Evolutionary conservation across 73 alveolate species (phyloP).

Genomic region (Paramecium octaurelia): DNA sequence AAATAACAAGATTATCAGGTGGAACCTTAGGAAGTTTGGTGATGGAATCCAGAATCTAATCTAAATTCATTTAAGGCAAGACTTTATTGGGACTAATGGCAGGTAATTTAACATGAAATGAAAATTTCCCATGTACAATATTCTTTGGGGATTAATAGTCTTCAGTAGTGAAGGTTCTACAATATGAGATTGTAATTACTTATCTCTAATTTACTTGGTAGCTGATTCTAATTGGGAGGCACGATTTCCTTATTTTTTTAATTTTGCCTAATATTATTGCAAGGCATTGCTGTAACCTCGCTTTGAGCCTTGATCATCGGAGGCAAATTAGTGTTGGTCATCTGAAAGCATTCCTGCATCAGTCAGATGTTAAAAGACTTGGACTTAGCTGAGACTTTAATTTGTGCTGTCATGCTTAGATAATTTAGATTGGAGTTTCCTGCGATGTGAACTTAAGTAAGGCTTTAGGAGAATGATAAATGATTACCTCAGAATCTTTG

Average conservation of each 20-base stretch:
- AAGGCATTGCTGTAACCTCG: neutral
- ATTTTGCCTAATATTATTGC: neutral
- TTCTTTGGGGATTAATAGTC: neutral
- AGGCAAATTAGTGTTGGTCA: neutral
- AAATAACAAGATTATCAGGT: neutral
- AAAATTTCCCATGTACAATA: neutral
- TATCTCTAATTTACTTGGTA: neutral
- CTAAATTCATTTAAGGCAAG: neutral
- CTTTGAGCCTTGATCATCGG: neutral
- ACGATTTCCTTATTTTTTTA: neutral
- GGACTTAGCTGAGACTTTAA: neutral
- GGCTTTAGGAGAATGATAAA: neutral
- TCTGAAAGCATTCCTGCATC: neutral
- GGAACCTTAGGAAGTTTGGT: neutral
- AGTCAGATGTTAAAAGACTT: neutral
- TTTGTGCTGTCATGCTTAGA: neutral
- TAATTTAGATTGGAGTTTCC: neutral
- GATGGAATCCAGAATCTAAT: neutral
- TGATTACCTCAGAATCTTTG: neutral
- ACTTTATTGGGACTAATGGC: neutral
- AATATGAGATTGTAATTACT: neutral
- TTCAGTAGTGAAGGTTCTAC: neutral
- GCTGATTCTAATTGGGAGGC: neutral
- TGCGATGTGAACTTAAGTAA: neutral
- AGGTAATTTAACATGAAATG: conserved; percentile 36